Percentiles rank a stretch among this genome's conserved stretches.
Evolutionary conservation across 768 basidiomycete genomes (phyloP).

Genomic region (Nevesoporus exiguus): DNA sequence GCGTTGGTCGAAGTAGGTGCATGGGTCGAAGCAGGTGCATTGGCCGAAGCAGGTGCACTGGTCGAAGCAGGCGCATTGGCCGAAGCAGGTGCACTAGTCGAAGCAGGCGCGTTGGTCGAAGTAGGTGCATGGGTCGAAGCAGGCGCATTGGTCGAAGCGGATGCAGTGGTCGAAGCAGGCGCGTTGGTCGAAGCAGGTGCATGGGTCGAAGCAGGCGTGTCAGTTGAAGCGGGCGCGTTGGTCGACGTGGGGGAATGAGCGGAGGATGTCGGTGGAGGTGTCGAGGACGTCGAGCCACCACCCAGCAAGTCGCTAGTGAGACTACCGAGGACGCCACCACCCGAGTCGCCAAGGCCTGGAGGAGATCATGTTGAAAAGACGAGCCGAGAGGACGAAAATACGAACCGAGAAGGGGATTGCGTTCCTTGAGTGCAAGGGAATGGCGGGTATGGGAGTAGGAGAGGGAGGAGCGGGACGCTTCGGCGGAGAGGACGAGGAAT

Average conservation of each 20-base stretch:
- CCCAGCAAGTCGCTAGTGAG: not conserved
- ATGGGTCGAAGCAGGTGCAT: too few species aligned
- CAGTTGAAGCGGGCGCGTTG: not conserved
- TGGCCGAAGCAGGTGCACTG: too few species aligned
- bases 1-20: too few species aligned
- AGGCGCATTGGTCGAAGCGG: too few species aligned
- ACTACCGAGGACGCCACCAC: not conserved
- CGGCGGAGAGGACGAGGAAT: conserved; percentile 23
- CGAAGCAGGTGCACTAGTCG: too few species aligned
- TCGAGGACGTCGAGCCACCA: too few species aligned
- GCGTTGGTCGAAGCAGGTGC: conserved; percentile 2
- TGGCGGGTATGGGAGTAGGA: too few species aligned
- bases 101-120: too few species aligned
- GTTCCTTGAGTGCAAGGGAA: conserved; percentile 26
- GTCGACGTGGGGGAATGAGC: conserved; percentile 11
- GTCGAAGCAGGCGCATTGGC: too few species aligned
- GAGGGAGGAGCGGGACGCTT: conserved; percentile 41
- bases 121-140: too few species aligned
- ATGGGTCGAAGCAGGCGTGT: too few species aligned
- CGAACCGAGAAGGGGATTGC: conserved; percentile 15
- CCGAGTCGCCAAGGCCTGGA: conserved; percentile 8
- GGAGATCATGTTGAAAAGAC: not conserved
- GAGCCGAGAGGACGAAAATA: not conserved
- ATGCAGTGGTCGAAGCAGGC: too few species aligned
- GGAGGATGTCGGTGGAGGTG: conserved; percentile 1